These are phyloP conservation scores for Eucalyptus caleyi DNA, from an alignment of 345 rosid species.

Conservation along the genomic window DNA sequence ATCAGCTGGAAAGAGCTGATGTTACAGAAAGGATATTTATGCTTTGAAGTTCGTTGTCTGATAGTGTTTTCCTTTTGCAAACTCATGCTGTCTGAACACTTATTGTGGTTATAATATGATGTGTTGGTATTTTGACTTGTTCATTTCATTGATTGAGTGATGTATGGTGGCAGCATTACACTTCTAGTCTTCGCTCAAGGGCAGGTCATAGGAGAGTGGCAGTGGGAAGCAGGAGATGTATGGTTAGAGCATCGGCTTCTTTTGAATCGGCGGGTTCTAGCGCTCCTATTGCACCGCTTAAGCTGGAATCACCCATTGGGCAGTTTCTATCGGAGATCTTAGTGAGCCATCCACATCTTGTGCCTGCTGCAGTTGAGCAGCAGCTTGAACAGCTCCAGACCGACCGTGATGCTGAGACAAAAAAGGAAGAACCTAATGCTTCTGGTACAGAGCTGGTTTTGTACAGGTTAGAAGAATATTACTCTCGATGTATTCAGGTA, in stretches of 20 bases:
- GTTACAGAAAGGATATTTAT: not conserved
- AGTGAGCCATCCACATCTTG: constrained; percentile 82
- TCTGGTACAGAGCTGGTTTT: constrained; percentile 71
- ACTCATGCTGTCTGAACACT: not conserved
- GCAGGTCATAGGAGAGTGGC: constrained; percentile 4
- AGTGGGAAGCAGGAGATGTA: constrained; percentile 24
- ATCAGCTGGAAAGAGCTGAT: not conserved
- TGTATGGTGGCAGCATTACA: constrained; percentile 30
- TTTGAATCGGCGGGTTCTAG: constrained; percentile 34
- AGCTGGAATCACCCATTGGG: constrained; percentile 83
- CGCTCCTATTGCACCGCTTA: constrained; percentile 66
- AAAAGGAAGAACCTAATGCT: constrained; percentile 52
- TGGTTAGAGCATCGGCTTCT: constrained; percentile 41
- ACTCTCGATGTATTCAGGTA: not conserved
- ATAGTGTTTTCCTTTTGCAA: not conserved
- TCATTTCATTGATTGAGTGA: not conserved
- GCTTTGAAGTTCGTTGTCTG: not conserved
- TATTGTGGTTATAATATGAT: not conserved
- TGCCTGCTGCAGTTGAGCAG: constrained; percentile 94
- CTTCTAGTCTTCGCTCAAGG: constrained; percentile 12
- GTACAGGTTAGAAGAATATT: constrained; percentile 43
- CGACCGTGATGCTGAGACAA: constrained; percentile 59
- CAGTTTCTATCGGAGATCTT: constrained; percentile 83
- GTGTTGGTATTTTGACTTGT: not conserved
- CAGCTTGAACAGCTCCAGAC: constrained; percentile 93